Evolutionary conservation across 2,329 filamentous ascomycete genomes (phyloP).

Genomic region (Catunica adiposa): DNA sequence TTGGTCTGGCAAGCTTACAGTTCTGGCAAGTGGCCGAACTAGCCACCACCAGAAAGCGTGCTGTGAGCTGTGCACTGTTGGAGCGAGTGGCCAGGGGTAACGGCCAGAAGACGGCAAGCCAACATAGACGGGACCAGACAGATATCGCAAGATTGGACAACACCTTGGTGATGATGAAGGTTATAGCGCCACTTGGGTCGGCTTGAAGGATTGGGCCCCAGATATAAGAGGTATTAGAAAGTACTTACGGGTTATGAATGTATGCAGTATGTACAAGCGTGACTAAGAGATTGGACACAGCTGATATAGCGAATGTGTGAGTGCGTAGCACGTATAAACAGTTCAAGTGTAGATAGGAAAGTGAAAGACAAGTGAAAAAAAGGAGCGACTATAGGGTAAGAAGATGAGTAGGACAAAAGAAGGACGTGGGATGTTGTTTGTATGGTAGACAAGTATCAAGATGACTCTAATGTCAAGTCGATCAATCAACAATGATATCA

Average conservation of each 20-base stretch:
- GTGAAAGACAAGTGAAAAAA: not conserved
- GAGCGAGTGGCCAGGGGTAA: not conserved
- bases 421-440: not conserved
- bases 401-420: not conserved
- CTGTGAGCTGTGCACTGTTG: not conserved
- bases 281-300: not conserved
- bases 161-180: not conserved
- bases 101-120: not conserved
- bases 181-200: too few species aligned
- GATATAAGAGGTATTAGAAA: not conserved
- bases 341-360: not conserved
- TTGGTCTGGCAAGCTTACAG: not conserved
- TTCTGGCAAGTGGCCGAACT: not conserved
- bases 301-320: not conserved
- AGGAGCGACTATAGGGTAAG: not conserved
- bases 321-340: not conserved
- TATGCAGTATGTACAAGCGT: not conserved
- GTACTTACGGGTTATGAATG: not conserved
- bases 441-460: not conserved
- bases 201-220: not conserved
- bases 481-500: too few species aligned
- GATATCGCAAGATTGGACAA: not conserved
- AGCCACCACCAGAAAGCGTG: not conserved
- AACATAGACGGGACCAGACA: not conserved
- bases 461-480: not conserved